These are phyloP conservation scores for Citropsis articulata DNA, from an alignment of 345 rosid species.

Conservation along the genomic window DNA sequence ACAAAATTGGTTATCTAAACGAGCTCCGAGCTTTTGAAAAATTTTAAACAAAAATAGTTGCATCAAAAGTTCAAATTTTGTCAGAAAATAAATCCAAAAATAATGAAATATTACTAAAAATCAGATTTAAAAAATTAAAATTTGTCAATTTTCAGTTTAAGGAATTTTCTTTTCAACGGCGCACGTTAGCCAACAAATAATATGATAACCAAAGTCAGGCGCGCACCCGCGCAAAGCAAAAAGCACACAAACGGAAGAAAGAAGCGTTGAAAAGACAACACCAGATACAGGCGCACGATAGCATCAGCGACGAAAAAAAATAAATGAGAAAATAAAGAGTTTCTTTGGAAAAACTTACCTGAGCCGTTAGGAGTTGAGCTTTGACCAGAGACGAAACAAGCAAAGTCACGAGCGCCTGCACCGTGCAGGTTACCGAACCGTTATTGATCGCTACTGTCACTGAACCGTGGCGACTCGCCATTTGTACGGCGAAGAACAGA, in stretches of 20 bases:
- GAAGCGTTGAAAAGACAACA: background rate
- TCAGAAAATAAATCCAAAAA: no score
- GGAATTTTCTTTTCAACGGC: background rate
- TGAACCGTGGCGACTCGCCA: constrained; percentile 30
- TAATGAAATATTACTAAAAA: no score
- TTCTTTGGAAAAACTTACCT: constrained; percentile 22
- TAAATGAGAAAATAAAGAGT: background rate
- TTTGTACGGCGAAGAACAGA: constrained; percentile 16
- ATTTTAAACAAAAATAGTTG: no score
- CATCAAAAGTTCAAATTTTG: no score
- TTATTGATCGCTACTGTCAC: constrained; percentile 29
- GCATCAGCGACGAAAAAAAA: background rate
- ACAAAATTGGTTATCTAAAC: no score
- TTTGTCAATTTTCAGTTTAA: no score
- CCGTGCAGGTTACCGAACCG: constrained; percentile 51
- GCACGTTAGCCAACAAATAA: background rate
- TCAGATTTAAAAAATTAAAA: no score
- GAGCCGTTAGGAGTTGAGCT: constrained; percentile 30
- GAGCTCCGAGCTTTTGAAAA: no score
- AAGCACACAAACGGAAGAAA: no score
- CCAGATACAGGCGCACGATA: background rate
- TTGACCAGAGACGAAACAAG: constrained; percentile 41
- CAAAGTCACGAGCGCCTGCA: constrained; percentile 35
- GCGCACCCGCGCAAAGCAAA: no score
- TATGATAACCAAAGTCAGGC: no score